These are phyloP conservation scores for Elsinoe ampelina DNA, from an alignment of 2,329 filamentous ascomycete genomes.

Conservation along the genomic window DNA sequence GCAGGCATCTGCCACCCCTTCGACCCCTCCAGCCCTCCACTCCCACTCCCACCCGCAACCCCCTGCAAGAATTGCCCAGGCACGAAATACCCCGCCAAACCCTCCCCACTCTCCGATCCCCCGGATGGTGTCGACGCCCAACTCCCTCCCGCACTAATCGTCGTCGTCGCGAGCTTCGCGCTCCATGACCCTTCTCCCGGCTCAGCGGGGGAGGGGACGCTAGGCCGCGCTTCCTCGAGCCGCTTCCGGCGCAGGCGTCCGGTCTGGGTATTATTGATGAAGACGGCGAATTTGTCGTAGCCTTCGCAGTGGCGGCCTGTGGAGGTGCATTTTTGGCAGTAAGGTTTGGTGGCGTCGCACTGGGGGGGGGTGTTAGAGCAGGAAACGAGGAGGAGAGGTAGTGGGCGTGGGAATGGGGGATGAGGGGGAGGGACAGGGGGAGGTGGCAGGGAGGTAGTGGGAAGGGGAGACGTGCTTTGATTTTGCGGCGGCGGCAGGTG, in stretches of 20 bases:
- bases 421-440: too few species aligned
- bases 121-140: neutral
- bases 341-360: constrained; percentile 13
- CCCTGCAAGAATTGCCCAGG: neutral
- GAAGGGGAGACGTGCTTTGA: neutral
- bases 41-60: too few species aligned
- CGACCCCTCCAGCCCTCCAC: too few species aligned
- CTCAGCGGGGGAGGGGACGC: neutral
- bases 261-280: constrained; percentile 9
- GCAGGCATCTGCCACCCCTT: neutral
- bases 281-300: constrained; percentile 11
- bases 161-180: neutral
- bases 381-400: too few species aligned
- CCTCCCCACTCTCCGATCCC: neutral
- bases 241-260: constrained; percentile 2
- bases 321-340: constrained; percentile 1
- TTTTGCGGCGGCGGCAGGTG: constrained; percentile 43
- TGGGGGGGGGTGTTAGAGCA: neutral
- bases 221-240: constrained; percentile 10
- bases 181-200: neutral
- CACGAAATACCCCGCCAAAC: neutral
- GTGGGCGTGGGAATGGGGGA: too few species aligned
- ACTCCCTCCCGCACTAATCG: neutral
- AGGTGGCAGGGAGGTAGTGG: too few species aligned
- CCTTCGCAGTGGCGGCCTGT: constrained; percentile 13